Evolutionary conservation across 768 basidiomycete genomes (phyloP), one percentile per base, ranked within the genome.

Genomic region (Astraeus odoratus): DNA sequence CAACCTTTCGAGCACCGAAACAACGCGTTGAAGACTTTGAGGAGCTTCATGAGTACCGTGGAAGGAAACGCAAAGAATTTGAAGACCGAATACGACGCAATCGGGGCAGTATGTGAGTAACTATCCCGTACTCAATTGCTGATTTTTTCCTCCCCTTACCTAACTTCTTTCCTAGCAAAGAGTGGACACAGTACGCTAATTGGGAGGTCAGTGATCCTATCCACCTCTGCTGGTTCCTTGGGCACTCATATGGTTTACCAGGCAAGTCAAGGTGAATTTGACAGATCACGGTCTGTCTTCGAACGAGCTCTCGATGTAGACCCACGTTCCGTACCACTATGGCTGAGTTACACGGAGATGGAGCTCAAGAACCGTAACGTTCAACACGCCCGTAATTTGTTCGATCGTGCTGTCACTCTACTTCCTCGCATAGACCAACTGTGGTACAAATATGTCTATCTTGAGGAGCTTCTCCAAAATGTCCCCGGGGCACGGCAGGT

Each of bases 401-500:
- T 90, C 63, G 96, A 99, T 70, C 81, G 96, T 52, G 92, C 93
- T 2, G 93, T 99, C 50, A 99, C 95, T 5, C 76, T 98, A 1
- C 81, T 99, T 20, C 96, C 96, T 8, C 84, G 96, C 36, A 83
- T 99, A 39, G 94, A 99, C 63, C 87, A 95, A 59, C 76, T 99
- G 6, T 98, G 96, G 96, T 98, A 98, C 78, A 97, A 97, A 65
- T 99, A 97, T 46, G 95, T 99, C 48, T 97, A 96, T 66, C 80
- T 99, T 44, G 96, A 99, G 60, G 96, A 99, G 61, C 77, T 99
- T 3, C 77, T 99, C 10, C 86, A 94, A 57, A 98, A 99, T 58
- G 84, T 99, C 25, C 81, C 94, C 1, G 96, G 96, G 30, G 93
- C 94, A 1, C 82, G 96, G 8, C 95, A 98, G 61, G 91, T 98